A percentile compares a stretch with the other conserved stretches of the same genome.
These are phyloP conservation scores for Phoma herbarum DNA, from an alignment of 2,329 filamentous ascomycete genomes.

Conservation along the genomic window DNA sequence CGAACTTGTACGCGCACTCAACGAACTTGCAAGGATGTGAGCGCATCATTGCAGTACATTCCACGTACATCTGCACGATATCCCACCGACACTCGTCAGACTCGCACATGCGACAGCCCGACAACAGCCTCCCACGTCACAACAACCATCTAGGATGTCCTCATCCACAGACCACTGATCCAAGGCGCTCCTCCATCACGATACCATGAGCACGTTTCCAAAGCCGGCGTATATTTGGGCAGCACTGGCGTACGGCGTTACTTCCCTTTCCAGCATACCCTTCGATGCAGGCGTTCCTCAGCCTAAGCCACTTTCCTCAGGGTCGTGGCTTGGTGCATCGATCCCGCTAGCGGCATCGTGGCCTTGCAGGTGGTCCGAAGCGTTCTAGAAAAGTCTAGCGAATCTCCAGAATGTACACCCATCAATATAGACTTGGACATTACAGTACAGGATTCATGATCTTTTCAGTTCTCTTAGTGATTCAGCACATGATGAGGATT, in stretches of 20 bases:
- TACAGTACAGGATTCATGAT: background rate
- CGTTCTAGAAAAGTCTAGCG: constrained; percentile 14
- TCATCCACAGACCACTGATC: background rate
- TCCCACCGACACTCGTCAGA: background rate
- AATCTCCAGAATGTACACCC: background rate
- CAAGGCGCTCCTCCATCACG: background rate
- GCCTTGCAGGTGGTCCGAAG: background rate
- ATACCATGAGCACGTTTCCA: background rate
- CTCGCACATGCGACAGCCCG: background rate
- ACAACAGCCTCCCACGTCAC: background rate
- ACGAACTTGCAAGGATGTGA: constrained; percentile 46
- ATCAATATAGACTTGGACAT: background rate
- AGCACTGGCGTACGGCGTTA: constrained; percentile 17
- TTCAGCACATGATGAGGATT: background rate
- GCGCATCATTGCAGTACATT: background rate
- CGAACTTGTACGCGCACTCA: constrained; percentile 52
- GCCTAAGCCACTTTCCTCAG: background rate
- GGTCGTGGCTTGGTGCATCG: constrained; percentile 1
- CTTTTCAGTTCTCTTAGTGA: background rate
- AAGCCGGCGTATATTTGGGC: background rate
- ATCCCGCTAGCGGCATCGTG: constrained; percentile 1
- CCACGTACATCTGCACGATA: background rate
- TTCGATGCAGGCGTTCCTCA: constrained; percentile 2
- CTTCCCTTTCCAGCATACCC: constrained; percentile 6
- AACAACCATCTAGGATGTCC: background rate